These are phyloP conservation scores for Anastatica hierochuntica DNA, from an alignment of 345 rosid species.

Conservation along the genomic window DNA sequence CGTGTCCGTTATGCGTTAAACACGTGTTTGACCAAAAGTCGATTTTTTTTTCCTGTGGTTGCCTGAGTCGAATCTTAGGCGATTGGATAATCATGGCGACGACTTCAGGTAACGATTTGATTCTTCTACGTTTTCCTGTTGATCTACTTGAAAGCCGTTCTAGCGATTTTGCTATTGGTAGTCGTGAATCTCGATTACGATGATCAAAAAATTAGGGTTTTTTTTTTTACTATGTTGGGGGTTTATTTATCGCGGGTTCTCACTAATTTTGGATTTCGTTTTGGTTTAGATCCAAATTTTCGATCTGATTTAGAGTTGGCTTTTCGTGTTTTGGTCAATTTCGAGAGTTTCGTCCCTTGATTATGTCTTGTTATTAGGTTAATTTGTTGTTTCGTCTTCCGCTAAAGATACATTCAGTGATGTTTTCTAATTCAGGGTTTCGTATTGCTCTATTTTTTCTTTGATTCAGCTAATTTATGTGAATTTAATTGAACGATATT, in stretches of 20 bases:
- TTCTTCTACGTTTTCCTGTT: background rate
- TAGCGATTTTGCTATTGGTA: background rate
- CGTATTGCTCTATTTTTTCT: background rate
- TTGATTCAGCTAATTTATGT: no score
- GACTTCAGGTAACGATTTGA: background rate
- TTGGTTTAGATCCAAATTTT: background rate
- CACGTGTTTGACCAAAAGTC: no score
- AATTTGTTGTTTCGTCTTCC: background rate
- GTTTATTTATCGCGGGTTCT: background rate
- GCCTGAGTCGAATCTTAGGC: background rate
- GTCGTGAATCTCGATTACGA: background rate
- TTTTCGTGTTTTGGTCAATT: background rate
- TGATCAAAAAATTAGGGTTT: slow-evolving; percentile 4
- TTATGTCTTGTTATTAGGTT: background rate
- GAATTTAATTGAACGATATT: no score
- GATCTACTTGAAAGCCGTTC: background rate
- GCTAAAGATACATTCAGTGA: background rate
- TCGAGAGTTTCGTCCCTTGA: no score
- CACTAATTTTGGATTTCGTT: background rate
- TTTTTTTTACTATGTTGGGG: background rate
- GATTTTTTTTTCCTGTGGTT: no score
- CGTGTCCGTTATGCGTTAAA: no score
- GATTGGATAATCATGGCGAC: background rate
- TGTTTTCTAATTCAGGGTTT: background rate
- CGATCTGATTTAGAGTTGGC: background rate